Conservation (phyloP, 108 stramenopile genomes). For the Cyclotella sp. region DNA sequence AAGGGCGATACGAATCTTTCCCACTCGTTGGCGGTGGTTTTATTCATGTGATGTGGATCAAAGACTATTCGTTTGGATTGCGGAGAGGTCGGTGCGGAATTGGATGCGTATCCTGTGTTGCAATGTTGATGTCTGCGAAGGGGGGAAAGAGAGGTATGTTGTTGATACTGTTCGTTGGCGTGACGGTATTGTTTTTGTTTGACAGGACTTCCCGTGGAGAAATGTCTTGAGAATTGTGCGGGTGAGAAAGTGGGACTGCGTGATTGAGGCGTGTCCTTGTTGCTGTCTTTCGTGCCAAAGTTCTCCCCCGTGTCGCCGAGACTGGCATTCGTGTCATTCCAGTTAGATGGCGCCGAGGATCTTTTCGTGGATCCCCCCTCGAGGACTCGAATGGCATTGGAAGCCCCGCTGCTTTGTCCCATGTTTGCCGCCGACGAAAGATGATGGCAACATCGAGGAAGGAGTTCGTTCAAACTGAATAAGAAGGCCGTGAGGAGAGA, state of each 20-base stretch:
- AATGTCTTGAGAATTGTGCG: constrained; percentile 5
- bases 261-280: constrained; percentile 8
- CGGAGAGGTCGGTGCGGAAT: neutral
- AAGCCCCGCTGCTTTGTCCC: constrained; percentile 20
- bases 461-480: constrained; percentile 27
- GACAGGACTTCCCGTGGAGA: neutral
- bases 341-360: neutral
- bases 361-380: constrained; percentile 13
- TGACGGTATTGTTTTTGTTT: neutral
- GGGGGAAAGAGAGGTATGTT: constrained; percentile 1
- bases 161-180: neutral
- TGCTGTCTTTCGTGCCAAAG: neutral
- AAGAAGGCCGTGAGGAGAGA: constrained; percentile 27
- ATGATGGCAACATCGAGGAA: constrained; percentile 45
- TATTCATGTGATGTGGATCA: neutral
- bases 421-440: constrained; percentile 17
- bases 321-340: no score
- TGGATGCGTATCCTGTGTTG: neutral
- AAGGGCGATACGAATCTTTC: constrained; percentile 57
- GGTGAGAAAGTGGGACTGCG: constrained; percentile 13
- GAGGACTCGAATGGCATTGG: constrained; percentile 35
- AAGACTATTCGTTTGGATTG: neutral
- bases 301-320: neutral
- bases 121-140: no score
- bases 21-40: constrained; percentile 37